Evolutionary conservation across 2,329 filamentous ascomycete genomes (phyloP).

Genomic region (Oidium heveae): DNA sequence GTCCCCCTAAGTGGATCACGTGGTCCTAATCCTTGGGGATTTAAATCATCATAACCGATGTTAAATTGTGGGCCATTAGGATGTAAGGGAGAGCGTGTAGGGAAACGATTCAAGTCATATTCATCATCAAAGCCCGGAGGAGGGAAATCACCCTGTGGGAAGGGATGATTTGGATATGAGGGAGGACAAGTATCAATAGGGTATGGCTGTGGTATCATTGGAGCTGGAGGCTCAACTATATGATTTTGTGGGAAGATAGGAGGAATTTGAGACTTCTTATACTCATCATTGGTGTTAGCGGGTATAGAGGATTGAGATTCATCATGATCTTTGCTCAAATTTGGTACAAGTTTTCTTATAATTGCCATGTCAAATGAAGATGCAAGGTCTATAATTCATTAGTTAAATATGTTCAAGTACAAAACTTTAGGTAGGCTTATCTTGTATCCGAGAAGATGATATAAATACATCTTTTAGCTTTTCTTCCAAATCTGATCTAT

Average conservation of each 20-base stretch:
- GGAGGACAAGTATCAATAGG: slow-evolving; percentile 43
- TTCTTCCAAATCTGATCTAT: slow-evolving; percentile 22
- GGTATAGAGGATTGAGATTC: slow-evolving; percentile 25
- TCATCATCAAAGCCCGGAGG: slow-evolving; percentile 90
- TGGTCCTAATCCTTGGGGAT: slow-evolving; percentile 66
- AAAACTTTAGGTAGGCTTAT: slow-evolving; percentile 9
- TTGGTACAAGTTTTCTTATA: slow-evolving; percentile 61
- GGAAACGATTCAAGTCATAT: slow-evolving; percentile 46
- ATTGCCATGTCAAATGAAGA: slow-evolving; percentile 51
- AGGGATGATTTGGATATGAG: slow-evolving; percentile 24
- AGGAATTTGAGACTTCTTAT: neutral
- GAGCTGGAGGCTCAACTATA: slow-evolving; percentile 10
- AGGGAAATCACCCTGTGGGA: slow-evolving; percentile 49
- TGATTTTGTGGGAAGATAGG: neutral
- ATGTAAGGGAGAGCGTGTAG: slow-evolving; percentile 21
- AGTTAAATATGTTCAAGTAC: neutral
- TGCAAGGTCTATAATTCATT: slow-evolving; percentile 30
- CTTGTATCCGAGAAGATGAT: slow-evolving; percentile 37
- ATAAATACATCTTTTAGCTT: slow-evolving; percentile 43
- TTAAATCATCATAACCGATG: slow-evolving; percentile 67
- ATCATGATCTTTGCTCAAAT: slow-evolving; percentile 54
- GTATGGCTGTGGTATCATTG: slow-evolving; percentile 36
- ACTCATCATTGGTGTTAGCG: neutral
- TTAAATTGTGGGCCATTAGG: slow-evolving; percentile 29
- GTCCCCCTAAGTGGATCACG: slow-evolving; percentile 53